Percentiles rank a stretch among this genome's conserved stretches.
phyloP scores from a whole-genome alignment of 768 basidiomycete genomes.

The Lanmaoa rubissima region DNA sequence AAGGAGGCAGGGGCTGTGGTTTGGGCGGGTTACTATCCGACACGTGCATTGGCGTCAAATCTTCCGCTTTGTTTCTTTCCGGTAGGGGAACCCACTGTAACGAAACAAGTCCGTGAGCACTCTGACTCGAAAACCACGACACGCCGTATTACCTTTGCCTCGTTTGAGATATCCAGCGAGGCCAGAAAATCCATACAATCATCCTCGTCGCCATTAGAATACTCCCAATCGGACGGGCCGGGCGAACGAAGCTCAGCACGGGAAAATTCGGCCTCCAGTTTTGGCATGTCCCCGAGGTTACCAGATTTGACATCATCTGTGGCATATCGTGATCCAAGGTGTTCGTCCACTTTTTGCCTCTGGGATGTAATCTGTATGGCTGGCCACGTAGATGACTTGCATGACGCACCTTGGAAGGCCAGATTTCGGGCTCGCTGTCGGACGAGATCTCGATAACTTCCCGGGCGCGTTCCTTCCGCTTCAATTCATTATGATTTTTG shows the following conservation, averaged over 20 bases:
- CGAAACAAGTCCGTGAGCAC: conserved; percentile 3
- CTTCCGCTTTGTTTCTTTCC: conserved; percentile 32
- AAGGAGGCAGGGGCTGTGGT: conserved; percentile 1
- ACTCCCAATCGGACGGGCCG: neutral
- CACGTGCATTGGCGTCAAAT: conserved; percentile 22
- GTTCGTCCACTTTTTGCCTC: conserved; percentile 21
- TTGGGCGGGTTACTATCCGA: neutral
- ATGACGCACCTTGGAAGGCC: conserved; percentile 21
- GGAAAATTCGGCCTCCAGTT: conserved; percentile 4
- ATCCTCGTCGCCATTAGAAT: conserved; percentile 19
- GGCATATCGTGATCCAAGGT: neutral
- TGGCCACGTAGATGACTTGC: neutral
- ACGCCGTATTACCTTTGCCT: conserved; percentile 23
- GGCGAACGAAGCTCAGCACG: conserved; percentile 4
- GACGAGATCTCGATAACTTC: conserved; percentile 29
- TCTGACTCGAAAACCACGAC: neutral
- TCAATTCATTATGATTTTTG: conserved; percentile 10
- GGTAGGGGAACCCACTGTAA: conserved; percentile 28
- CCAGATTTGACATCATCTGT: neutral
- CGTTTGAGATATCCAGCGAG: conserved; percentile 32
- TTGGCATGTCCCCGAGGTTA: neutral
- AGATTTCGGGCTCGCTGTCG: conserved; percentile 29
- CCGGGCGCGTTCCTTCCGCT: conserved; percentile 18
- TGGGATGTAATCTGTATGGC: conserved; percentile 1
- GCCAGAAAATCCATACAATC: conserved; percentile 23